Conservation (phyloP, 129 eudicot genomes). For the Solidago caesia region DNA sequence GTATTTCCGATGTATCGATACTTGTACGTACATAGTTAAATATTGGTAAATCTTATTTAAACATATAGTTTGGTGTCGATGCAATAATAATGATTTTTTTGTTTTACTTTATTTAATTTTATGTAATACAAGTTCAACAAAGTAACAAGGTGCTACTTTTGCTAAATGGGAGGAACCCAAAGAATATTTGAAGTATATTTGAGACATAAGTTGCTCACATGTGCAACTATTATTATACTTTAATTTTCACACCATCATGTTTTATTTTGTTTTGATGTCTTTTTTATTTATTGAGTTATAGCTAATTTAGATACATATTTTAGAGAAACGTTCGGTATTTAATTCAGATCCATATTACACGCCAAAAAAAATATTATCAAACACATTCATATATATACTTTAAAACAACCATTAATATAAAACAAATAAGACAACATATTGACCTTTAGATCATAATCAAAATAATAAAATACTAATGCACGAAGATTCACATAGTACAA, state of each 20-base stretch:
- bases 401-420: too few relatives aligned
- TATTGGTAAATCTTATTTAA: conserved; percentile 7
- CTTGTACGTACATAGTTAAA: conserved; percentile 12
- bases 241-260: conserved; percentile 30
- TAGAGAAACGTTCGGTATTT: neutral
- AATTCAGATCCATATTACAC: too few relatives aligned
- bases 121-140: conserved; percentile 30
- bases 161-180: conserved; percentile 43
- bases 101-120: neutral
- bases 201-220: conserved; percentile 27
- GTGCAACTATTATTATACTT: conserved; percentile 37
- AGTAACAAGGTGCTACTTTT: conserved; percentile 47
- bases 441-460: too few relatives aligned
- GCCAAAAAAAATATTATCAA: too few relatives aligned
- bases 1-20: conserved; percentile 27
- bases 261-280: conserved; percentile 22
- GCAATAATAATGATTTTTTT: conserved; percentile 27
- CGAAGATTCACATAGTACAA: too few relatives aligned
- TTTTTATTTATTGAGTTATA: neutral
- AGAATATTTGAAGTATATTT: conserved; percentile 26
- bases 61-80: conserved; percentile 22
- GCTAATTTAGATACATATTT: neutral
- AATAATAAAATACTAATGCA: too few relatives aligned
- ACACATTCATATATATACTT: too few relatives aligned
- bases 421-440: too few relatives aligned